Percentiles rank a stretch among this genome's conserved stretches.
Evolutionary conservation across 257 asterid genomes (phyloP).

Genomic region (Forsythia suspensa): DNA sequence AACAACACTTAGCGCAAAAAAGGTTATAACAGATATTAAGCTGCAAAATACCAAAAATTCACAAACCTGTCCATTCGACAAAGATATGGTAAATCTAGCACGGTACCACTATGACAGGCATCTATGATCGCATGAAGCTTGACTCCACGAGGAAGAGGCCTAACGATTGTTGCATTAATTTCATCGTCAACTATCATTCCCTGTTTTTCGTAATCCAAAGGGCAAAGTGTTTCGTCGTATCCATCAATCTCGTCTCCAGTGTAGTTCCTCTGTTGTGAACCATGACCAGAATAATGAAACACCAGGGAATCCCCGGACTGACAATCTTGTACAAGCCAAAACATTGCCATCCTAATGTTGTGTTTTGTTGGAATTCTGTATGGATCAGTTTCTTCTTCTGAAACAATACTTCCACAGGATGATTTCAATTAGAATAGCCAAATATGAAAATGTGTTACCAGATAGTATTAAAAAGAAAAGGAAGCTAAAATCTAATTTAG

Average conservation of each 20-base stretch:
- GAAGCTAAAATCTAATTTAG: not conserved
- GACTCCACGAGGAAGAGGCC: conserved; percentile 82
- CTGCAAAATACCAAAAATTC: not conserved
- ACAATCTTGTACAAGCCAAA: conserved; percentile 87
- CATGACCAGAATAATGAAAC: conserved; percentile 93
- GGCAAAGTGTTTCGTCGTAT: conserved; percentile 86
- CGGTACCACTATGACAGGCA: conserved; percentile 95
- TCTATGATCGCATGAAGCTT: conserved; percentile 94
- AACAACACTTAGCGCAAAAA: not conserved
- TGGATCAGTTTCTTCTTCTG: conserved; percentile 93
- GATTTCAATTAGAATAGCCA: not conserved
- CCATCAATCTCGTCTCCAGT: conserved; percentile 95
- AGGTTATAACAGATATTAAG: not conserved
- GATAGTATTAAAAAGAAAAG: no score
- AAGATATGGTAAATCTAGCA: conserved; percentile 79
- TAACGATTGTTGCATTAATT: conserved; percentile 71
- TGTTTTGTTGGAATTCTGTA: conserved; percentile 76
- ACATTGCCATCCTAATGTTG: conserved; percentile 91
- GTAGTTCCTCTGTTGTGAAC: conserved; percentile 79
- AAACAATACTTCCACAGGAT: conserved; percentile 27
- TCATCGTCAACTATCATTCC: conserved; percentile 91
- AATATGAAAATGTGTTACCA: not conserved
- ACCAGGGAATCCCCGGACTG: conserved; percentile 94
- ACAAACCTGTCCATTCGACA: conserved; percentile 93
- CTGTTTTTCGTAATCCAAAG: conserved; percentile 70